phyloP scores from a whole-genome alignment of 169 alveolate genomes.

The Plasmodium blacklocki region DNA sequence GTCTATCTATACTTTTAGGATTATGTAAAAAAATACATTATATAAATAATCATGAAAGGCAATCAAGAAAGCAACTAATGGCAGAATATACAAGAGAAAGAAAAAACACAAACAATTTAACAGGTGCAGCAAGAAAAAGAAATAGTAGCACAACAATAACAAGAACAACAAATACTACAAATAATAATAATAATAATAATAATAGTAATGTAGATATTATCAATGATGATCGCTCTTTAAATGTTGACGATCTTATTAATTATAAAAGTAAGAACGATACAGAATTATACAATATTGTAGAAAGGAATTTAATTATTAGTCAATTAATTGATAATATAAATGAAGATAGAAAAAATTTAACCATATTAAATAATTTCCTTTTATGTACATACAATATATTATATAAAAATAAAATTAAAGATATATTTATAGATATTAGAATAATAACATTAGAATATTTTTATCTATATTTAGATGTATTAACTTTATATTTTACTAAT shows the following conservation, averaged over 20 bases:
- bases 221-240: not conserved
- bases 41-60: conserved; percentile 73
- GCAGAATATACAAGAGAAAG: conserved; percentile 68
- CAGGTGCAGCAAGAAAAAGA: not conserved
- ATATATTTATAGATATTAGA: conserved; percentile 66
- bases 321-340: conserved; percentile 60
- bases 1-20: conserved; percentile 59
- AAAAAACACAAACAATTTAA: conserved; percentile 17
- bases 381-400: conserved; percentile 50
- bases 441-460: conserved; percentile 50
- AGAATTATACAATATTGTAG: conserved; percentile 21
- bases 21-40: conserved; percentile 69
- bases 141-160: not conserved
- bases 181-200: not conserved
- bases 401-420: conserved; percentile 68
- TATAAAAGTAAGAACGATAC: conserved; percentile 17
- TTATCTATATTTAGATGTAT: conserved; percentile 22
- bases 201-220: not conserved
- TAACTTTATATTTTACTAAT: conserved; percentile 50
- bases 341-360: conserved; percentile 69
- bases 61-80: conserved; percentile 53
- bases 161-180: not conserved
- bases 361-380: conserved; percentile 65
- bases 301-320: conserved; percentile 65
- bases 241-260: conserved; percentile 54